phyloP scores from a whole-genome alignment of 768 basidiomycete genomes.

The Mrakia blollopis region DNA sequence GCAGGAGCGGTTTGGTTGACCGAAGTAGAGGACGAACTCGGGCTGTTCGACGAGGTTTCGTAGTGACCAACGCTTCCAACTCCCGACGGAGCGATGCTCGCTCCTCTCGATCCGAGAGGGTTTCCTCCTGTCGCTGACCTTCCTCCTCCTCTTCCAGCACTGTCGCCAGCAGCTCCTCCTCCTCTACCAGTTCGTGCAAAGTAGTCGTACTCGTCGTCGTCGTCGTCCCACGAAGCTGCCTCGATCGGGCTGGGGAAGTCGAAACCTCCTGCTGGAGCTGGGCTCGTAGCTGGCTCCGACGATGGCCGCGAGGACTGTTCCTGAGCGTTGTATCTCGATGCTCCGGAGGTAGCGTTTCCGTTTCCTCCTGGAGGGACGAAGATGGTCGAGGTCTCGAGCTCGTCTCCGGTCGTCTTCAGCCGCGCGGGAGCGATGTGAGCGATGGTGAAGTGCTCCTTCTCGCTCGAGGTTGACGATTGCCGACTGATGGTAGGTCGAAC shows the following conservation, averaged over 20 bases:
- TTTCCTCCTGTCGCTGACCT: constrained; percentile 38
- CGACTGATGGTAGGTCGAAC: constrained; percentile 41
- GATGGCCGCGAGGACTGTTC: constrained; percentile 24
- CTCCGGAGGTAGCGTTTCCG: constrained; percentile 37
- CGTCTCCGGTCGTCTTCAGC: constrained; percentile 63
- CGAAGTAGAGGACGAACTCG: constrained; percentile 2
- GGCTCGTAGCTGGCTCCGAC: constrained; percentile 33
- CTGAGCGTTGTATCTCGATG: constrained; percentile 13
- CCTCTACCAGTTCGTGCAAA: constrained; percentile 59
- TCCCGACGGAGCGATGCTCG: constrained; percentile 31
- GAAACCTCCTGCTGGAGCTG: constrained; percentile 35
- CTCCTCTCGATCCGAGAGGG: constrained; percentile 32
- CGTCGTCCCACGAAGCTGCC: constrained; percentile 44
- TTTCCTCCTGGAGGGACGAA: constrained; percentile 39
- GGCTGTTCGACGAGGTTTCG: constrained; percentile 38
- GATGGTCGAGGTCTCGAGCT: constrained; percentile 43
- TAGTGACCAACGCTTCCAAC: constrained; percentile 40
- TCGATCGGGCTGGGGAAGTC: constrained; percentile 43
- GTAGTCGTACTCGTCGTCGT: constrained; percentile 52
- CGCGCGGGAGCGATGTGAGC: constrained; percentile 73
- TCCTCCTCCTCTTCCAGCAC: constrained; percentile 40
- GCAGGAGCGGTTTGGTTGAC: background rate
- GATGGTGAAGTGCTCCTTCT: constrained; percentile 60
- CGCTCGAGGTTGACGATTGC: constrained; percentile 33
- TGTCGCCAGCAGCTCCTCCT: constrained; percentile 35